Base-by-base conservation (phyloP, 805 yeast genomes). In the Saccharomycopsis capsularis region DNA sequence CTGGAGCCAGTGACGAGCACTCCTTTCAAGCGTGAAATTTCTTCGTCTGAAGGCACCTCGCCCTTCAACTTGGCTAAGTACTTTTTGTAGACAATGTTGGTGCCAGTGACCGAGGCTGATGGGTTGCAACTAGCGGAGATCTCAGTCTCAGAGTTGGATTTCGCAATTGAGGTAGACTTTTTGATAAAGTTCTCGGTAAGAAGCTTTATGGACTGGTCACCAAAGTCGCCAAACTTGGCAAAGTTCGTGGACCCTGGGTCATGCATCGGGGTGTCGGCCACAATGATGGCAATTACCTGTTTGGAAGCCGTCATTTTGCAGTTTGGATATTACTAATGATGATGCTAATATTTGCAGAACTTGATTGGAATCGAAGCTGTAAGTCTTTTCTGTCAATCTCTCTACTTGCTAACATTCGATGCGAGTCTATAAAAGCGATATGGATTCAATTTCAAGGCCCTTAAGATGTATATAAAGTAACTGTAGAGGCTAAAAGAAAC, bases 211-310 rank as follows among this genome's bases (percentile, higher is more conserved):
- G 73, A 67, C 54, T 70, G 71, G 52, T 76, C 79, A 2, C 78
- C 82, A 58, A 73, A 78, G 58, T 75, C 78, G 1, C 82, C 82
- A 56, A 57, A 68, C n/a, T 56, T 57, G 16, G 57, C 63, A 4
- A 13, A 24, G n/a, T 29, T 19, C n/a, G 38, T 32, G 4, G 44
- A 16, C 13, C 27, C 48, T 13, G 24, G 29, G 2, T 40, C 40
- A 13, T 30, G 35, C 1, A 56, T 37, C 29, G 57, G 54, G 35
- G 38, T 42, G 24, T 60, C 63, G 1, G 60, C 53, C 18, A 48
- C 46, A 39, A 60, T 51, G 23, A 60, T 51, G 15, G 61, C 62
- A 23, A 60, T 54, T 15, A 40, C 43, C 4, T 41, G 36, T 46
- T 29, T 44, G 21, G 21, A 24, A 5, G 15, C 16, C n/a, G 22